Evolutionary conservation across 2,329 filamentous ascomycete genomes (phyloP), one percentile per base, ranked within the genome.

Genomic region (Xylaria sp.): DNA sequence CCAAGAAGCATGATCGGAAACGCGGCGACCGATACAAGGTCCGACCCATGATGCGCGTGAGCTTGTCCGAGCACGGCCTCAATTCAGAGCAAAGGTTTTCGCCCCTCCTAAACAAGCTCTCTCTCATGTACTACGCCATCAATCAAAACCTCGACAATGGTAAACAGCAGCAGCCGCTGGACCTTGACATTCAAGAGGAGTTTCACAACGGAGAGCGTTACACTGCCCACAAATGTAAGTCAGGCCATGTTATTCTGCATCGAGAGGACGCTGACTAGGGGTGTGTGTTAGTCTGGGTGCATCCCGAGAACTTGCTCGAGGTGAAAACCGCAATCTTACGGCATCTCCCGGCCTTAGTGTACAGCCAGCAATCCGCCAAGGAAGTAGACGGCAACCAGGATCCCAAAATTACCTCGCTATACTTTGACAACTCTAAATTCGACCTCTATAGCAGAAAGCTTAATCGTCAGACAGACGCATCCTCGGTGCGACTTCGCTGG

Each of bases 1-100:
- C 94, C 65, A 99, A 99, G 89, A 99, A 99, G 83, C 96, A 99
- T 82, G 96, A 99, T 81, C 92, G 96, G 73, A 97, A 95, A 83
- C 88, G 95, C 73, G 94, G 94, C 65, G 87, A 90, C 73, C 87
- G 90, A 62, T 98, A 98, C 84, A 93, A 91, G 79, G 92, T 98
- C 74, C 90, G 93, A 28, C 94, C 96, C 33, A 90, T 98, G 84
- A 90, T 98, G 81, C 93, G 97, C 82, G 91, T 97, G 75, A 92
- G 93, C 75, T 83, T 99, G 76, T 89, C 93, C n/a, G 89, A 93
- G 72, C 86, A 94, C 69, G 94, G 95, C 13, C 97, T 99, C 86
- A 97, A 98, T 82, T 95, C 93, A 67, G 96, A 98, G 80, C 83
- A 86, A 73, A 93, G 93, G 74, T 97, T 97, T 82, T 92, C 93